Base-by-base conservation (phyloP, 345 rosid species). In the Salix brachista region DNA sequence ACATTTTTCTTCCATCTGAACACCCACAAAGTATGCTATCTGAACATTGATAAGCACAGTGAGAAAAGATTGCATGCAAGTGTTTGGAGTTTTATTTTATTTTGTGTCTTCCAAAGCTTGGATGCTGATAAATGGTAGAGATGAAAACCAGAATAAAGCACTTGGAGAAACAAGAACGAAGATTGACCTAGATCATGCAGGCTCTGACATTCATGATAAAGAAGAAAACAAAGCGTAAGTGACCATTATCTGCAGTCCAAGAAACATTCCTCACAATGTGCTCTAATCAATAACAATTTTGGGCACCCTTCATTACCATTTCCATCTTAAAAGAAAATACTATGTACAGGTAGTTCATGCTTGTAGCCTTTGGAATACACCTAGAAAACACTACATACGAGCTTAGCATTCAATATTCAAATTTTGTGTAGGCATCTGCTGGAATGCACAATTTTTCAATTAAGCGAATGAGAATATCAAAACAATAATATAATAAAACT, bases 1-100 rank as follows among this genome's bases (percentile, higher is more conserved):
- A 26, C 88, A 77, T 64, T 89, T 83, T 83, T 86, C 92, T 78
- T 92, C 97, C 4, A 82, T 83, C 80, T 91, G 96, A 76, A 90
- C 96, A 12, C 93, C 90, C 74, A 92, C 93, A 46, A 86, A 89
- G 83, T 89, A 91, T 70, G 97, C 96, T 50, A 92, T 87, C 98
- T 94, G 91, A 78, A 75, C 66, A 50, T 30, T 70, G 41, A 79
- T 39, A 44, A 68, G 37, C 41, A 28, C 18, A 50, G 71, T 76
- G 52, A 69, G 65, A 52, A 32, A 71, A 46, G 2, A 21, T 36
- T 52, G 68, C 18, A 37, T 14, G n/a, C 39, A 50, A n/a, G 32
- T 28, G 65, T 37, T 37, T 11, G 64, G 17, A 14, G 18, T 1
- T 62, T 34, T 34, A 34, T 34, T 34, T 54, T 56, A 30, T 30